These are phyloP conservation scores for Fibroporia radiculosa DNA, from an alignment of 768 basidiomycete species.

Conservation along the genomic window DNA sequence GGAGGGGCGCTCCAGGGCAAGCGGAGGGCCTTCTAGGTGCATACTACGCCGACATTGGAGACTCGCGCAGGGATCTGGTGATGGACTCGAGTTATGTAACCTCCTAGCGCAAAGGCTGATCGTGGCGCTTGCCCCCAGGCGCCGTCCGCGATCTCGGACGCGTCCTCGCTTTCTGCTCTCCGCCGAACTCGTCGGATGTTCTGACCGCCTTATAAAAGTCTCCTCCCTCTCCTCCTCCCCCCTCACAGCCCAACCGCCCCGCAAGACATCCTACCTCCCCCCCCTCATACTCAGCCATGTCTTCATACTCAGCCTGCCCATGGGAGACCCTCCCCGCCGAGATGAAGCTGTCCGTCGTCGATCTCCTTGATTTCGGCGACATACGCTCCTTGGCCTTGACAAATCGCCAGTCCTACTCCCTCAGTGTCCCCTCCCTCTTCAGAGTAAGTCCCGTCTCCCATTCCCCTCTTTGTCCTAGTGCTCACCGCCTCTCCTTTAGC, in stretches of 20 bases:
- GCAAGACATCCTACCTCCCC: slow-evolving; percentile 4
- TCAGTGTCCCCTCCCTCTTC: slow-evolving; percentile 54
- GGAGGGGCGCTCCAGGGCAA: no score
- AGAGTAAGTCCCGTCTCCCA: slow-evolving; percentile 31
- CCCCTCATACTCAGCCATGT: slow-evolving; percentile 6
- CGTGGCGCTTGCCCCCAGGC: not conserved
- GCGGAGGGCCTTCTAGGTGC: no score
- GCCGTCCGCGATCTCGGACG: slow-evolving; percentile 2
- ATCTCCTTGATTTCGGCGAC: slow-evolving; percentile 36
- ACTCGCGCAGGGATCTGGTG: no score
- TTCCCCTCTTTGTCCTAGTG: not conserved
- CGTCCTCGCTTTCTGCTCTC: not conserved
- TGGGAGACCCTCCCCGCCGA: slow-evolving; percentile 62
- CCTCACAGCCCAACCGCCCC: slow-evolving; percentile 1
- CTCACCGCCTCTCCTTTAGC: slow-evolving; percentile 22
- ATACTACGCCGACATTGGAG: no score
- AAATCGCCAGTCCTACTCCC: slow-evolving; percentile 40
- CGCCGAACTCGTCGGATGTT: slow-evolving; percentile 14
- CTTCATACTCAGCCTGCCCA: slow-evolving; percentile 6
- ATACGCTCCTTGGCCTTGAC: slow-evolving; percentile 41
- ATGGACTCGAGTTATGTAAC: no score
- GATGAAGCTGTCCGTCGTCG: slow-evolving; percentile 53
- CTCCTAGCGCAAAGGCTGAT: not conserved
- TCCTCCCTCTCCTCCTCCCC: slow-evolving; percentile 4
- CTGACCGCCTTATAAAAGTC: not conserved